phyloP scores from a whole-genome alignment of 345 rosid genomes.

The Eucalyptus tenuipes region DNA sequence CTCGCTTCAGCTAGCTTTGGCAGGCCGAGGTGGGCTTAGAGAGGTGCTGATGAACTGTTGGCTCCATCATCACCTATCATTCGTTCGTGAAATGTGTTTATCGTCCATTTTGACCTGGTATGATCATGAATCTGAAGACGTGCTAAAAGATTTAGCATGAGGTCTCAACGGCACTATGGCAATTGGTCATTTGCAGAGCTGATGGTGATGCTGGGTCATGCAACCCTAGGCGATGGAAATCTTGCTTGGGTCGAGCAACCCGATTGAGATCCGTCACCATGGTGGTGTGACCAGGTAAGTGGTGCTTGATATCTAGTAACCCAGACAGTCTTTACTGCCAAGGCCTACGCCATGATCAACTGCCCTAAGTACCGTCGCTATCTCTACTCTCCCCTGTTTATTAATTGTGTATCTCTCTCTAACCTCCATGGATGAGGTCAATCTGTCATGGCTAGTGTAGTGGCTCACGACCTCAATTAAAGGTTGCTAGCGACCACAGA shows the following conservation, averaged over 20 bases:
- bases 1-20: neutral
- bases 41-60: neutral
- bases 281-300: neutral
- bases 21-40: neutral
- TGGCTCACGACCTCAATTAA: neutral
- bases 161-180: neutral
- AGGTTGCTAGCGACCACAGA: neutral
- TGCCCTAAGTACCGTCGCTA: neutral
- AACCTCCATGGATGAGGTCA: neutral
- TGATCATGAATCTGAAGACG: neutral
- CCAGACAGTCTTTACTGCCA: neutral
- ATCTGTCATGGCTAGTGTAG: neutral
- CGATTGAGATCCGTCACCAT: neutral
- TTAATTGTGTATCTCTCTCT: neutral
- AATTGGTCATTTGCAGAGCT: neutral
- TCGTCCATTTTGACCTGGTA: neutral
- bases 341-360: rapidly evolving
- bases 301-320: neutral
- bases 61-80: neutral
- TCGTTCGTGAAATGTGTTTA: neutral
- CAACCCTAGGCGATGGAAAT: neutral
- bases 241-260: neutral
- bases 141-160: neutral
- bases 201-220: neutral
- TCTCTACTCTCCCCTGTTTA: neutral